Evolutionary conservation across 768 basidiomycete genomes (phyloP), one percentile per base, ranked within the genome.

Genomic region (Podaxis rugospora): DNA sequence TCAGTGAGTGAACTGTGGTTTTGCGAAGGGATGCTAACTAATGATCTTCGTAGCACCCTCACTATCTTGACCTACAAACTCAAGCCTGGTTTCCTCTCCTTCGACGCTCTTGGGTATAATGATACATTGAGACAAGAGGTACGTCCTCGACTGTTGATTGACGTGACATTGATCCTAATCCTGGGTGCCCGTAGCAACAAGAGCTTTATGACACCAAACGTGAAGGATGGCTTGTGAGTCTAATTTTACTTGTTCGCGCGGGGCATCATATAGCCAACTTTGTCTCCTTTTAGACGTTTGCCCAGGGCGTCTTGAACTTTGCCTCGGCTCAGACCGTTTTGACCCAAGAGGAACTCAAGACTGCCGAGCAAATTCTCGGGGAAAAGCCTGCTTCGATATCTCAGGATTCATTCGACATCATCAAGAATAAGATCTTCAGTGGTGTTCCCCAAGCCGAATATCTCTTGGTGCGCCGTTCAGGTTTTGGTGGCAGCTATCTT

Each of bases 371-470:
- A 16, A 55, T 72, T 18, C 65, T 74, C 7, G 27, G 49, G 28
- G 63, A 36, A 1, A 74, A 74, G 51, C 73, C 72, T n/a, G 60
- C 66, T 37, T 69, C 66, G 18, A 68, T 71, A 42, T 67, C 66
- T 40, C 65, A 69, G 51, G 66, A 69, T 3, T 57, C 66, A 36
- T 74, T 73, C 50, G 54, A 69, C 6, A 64, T 68, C 51, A 69
- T 73, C 63, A 72, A 67, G 57, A 35, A 57, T n/a, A 65, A 67
- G 46, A 63, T 72, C 11, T 68, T 72, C 53, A 56, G 28, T 39
- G 70, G 67, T 40, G 62, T 69, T 44, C 70, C 73, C 18, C 72
- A 73, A 55, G 66, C 62, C 18, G 73, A 74, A 59, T 74, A 65
- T 52, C 55, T 73, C 9, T 46, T 74, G 49, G 72, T 74, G 42